A percentile compares a stretch with the other conserved stretches of the same genome.
Conservation (phyloP, 1,284 basidiomycete genomes). For the Marasmius fiardii region DNA sequence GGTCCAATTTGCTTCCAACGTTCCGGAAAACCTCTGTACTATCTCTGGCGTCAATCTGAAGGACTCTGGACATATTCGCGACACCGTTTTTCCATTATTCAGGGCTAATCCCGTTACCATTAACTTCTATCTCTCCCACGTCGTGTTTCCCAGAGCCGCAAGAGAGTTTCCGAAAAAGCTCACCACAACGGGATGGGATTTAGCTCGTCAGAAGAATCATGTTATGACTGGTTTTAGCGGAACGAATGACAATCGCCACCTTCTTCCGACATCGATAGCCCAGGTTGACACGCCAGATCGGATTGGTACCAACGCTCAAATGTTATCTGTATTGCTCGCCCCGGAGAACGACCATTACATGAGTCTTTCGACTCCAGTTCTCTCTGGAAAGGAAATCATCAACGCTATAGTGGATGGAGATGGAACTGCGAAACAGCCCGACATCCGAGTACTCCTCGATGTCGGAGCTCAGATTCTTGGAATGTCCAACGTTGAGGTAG, state of each 20-base stretch:
- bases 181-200: constrained; percentile 50
- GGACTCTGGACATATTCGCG: constrained; percentile 21
- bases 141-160: constrained; percentile 47
- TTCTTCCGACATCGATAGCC: constrained; percentile 43
- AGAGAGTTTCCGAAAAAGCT: constrained; percentile 47
- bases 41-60: constrained; percentile 1
- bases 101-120: constrained; percentile 34
- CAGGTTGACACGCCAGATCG: constrained; percentile 42
- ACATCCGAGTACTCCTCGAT: constrained; percentile 22
- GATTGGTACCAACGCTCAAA: constrained; percentile 44
- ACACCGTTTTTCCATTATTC: constrained; percentile 21
- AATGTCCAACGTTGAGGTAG: constrained; percentile 3
- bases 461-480: constrained; percentile 11
- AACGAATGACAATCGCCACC: constrained; percentile 49
- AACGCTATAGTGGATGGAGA: not conserved
- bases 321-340: constrained; percentile 40
- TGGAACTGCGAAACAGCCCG: not conserved
- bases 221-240: constrained; percentile 53
- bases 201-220: constrained; percentile 35
- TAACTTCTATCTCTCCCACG: constrained; percentile 45
- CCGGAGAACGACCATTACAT: constrained; percentile 39
- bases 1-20: constrained; percentile 20
- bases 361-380: constrained; percentile 14
- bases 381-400: not conserved
- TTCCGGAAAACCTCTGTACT: constrained; percentile 14